Conservation (phyloP, 2,329 filamentous ascomycete genomes). For the Periglandula ipomoeae region DNA sequence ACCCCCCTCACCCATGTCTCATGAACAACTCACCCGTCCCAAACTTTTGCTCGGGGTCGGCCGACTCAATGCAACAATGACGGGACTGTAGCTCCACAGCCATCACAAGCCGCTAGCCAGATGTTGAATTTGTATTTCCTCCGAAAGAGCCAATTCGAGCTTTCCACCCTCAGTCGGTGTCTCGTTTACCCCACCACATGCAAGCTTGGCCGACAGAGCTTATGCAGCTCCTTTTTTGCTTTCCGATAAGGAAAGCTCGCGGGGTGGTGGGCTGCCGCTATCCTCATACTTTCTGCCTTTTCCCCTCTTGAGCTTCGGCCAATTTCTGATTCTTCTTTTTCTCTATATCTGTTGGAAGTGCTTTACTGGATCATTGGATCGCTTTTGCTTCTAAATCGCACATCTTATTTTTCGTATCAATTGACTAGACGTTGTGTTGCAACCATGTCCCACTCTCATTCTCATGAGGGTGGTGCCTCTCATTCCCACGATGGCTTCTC, state of each 20-base stretch:
- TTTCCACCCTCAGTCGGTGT: too few species aligned
- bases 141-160: too few species aligned
- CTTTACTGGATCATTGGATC: too few species aligned
- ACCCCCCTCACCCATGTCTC: neutral
- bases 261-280: neutral
- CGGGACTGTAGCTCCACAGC: neutral
- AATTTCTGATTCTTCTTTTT: neutral
- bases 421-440: too few species aligned
- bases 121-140: too few species aligned
- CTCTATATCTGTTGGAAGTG: too few species aligned
- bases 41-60: neutral
- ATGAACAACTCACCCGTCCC: neutral
- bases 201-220: neutral
- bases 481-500: conserved; percentile 52
- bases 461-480: conserved; percentile 44
- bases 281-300: neutral
- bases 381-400: too few species aligned
- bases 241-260: neutral
- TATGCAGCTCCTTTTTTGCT: neutral
- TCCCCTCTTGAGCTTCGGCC: neutral
- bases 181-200: neutral
- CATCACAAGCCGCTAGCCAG: neutral
- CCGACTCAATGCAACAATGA: neutral
- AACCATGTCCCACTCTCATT: conserved; percentile 35
- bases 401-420: too few species aligned